Percentiles rank a stretch among this genome's conserved stretches.
Conservation (phyloP, 1,139 yeast species). For the Arxiozyma telluris region DNA sequence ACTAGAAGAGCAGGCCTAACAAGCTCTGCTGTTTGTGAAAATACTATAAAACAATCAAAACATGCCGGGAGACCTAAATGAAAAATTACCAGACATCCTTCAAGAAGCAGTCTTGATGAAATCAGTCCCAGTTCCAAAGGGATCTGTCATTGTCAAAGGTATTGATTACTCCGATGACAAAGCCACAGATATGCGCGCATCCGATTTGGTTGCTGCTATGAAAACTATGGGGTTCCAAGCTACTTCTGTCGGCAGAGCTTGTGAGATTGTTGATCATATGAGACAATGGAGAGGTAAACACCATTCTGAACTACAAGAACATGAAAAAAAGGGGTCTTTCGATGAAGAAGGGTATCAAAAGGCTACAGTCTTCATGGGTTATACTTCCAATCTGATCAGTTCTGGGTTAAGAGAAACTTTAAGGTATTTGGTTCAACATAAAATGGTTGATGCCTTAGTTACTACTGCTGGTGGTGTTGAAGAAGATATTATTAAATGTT, state of each 20-base stretch:
- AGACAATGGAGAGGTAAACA: slow-evolving; percentile 84
- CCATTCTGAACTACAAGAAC: slow-evolving; percentile 53
- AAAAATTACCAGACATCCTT: slow-evolving; percentile 51
- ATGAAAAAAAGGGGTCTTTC: slow-evolving; percentile 62
- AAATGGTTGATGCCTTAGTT: slow-evolving; percentile 89
- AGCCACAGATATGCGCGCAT: slow-evolving; percentile 64
- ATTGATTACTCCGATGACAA: slow-evolving; percentile 74
- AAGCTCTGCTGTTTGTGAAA: neutral
- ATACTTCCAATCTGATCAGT: slow-evolving; percentile 91
- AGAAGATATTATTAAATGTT: slow-evolving; percentile 90
- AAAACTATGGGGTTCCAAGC: slow-evolving; percentile 98
- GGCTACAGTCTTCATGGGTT: slow-evolving; percentile 89
- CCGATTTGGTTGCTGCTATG: slow-evolving; percentile 74
- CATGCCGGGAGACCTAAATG: slow-evolving; percentile 18
- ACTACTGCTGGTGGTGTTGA: slow-evolving; percentile 97
- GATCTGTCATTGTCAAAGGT: slow-evolving; percentile 70
- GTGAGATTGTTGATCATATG: slow-evolving; percentile 88
- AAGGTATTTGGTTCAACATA: slow-evolving; percentile 81
- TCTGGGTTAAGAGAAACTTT: slow-evolving; percentile 90
- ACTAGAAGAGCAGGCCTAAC: neutral
- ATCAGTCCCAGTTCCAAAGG: slow-evolving; percentile 78
- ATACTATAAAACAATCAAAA: neutral
- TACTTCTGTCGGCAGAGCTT: slow-evolving; percentile 71
- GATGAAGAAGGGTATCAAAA: slow-evolving; percentile 78
- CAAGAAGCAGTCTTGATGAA: slow-evolving; percentile 84